Base-by-base conservation (phyloP, 305 asterid genomes). In the Rubia peregrina region DNA sequence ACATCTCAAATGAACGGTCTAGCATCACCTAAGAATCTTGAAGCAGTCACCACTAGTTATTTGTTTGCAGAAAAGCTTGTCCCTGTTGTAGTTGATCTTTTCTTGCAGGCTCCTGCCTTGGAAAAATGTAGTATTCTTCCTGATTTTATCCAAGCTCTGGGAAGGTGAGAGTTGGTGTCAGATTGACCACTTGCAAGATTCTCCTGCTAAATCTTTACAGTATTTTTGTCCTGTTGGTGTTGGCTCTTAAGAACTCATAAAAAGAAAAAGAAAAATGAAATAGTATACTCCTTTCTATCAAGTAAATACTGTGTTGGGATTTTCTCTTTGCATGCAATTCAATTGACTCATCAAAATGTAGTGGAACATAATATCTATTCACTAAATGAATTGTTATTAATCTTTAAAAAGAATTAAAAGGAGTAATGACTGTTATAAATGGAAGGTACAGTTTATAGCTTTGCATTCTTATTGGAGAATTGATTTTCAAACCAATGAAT, bases 1-100 rank as follows among this genome's bases (percentile, higher is more conserved):
- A 76, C 79, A 66, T 77, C 76, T 43, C 80, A 75, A 77, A 83
- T 77, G 74, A 79, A 79, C 61, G 79, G 73, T 55, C 94, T 85
- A 76, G 83, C 69, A 71, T 75, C 82, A 71, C 71, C 74, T 49
- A 64, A 14, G 70, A 71, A 80, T 66, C 72, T 77, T 59, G 88
- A 75, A 61, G 74, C 83, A 73, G 65, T 76, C 33, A 33, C 82
- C 41, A 65, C 87, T 65, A 70, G 76, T 75, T 82, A 86, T 78
- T 73, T 89, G 65, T 91, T 94, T 73, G 84, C 93, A 6, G 98
- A 91, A 83, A 94, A 89, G 84, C 90, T 94, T 79, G 89, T 91
- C 56, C 92, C 94, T 24, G 85, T 89, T 69, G 65, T 94, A 38
- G 93, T 89, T 76, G 96, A 87, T 80, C 86, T 91, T 60, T 86